Percentiles rank a stretch among this genome's conserved stretches.
These are phyloP conservation scores for Naematelia encephala DNA, from an alignment of 768 basidiomycete genomes.

Conservation along the genomic window DNA sequence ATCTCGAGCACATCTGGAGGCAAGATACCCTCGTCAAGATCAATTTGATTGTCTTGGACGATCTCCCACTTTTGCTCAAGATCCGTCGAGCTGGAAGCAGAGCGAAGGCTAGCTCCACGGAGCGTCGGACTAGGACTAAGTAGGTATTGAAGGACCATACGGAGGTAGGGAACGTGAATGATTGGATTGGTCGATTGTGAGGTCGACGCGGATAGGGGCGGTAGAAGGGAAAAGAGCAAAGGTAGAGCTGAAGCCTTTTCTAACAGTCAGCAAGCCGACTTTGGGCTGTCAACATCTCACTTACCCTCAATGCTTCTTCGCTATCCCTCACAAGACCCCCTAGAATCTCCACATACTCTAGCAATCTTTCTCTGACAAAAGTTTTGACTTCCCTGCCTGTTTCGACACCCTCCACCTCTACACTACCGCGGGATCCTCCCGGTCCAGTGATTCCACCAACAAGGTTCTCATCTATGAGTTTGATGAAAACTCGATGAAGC, in stretches of 20 bases:
- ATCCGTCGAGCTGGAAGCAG: background rate
- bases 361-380: slow-evolving; percentile 76
- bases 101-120: slow-evolving; percentile 25
- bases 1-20: slow-evolving; percentile 43
- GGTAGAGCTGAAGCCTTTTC: slow-evolving; percentile 38
- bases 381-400: slow-evolving; percentile 51
- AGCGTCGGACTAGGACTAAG: slow-evolving; percentile 31
- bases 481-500: slow-evolving; percentile 71
- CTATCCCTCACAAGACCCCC: slow-evolving; percentile 70
- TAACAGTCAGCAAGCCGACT: background rate
- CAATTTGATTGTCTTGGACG: slow-evolving; percentile 33
- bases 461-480: slow-evolving; percentile 61
- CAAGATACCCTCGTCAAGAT: slow-evolving; percentile 34
- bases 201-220: slow-evolving; percentile 29
- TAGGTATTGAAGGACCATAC: slow-evolving; percentile 18
- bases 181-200: slow-evolving; percentile 18
- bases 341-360: slow-evolving; percentile 67
- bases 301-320: slow-evolving; percentile 69
- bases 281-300: slow-evolving; percentile 37
- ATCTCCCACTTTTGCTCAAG: slow-evolving; percentile 17
- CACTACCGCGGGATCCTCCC: slow-evolving; percentile 27
- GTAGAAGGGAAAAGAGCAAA: slow-evolving; percentile 32
- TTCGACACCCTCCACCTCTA: slow-evolving; percentile 51
- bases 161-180: slow-evolving; percentile 39
- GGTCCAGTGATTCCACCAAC: slow-evolving; percentile 46